Evolutionary conservation across 805 yeast genomes (phyloP), one percentile per base, ranked within the genome.

Genomic region (Pichia manshurica): DNA sequence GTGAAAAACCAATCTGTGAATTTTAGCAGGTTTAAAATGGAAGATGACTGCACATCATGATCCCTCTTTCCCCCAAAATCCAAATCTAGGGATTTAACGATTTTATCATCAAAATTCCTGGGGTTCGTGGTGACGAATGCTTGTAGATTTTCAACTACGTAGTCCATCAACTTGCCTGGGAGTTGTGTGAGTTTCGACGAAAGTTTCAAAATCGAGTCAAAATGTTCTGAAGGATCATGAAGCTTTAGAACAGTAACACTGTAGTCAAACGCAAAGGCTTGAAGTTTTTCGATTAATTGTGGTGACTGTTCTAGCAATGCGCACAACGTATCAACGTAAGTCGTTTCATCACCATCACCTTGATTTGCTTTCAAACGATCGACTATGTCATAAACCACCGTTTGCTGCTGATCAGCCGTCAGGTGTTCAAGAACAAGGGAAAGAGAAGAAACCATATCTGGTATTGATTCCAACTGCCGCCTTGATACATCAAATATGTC

Each of bases 1-100:
- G 67, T 58, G 45, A 65, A 71, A 9, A 69, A 54, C 28, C 53
- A 47, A 42, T 75, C 78, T 23, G 74, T 55, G 38, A 74, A 66
- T 15, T 58, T 47, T 16, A 77, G 56, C 2, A 71, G 28, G 5
- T 46, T 47, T 20, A 39, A 23, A 22, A 55, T 34, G 13, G 42
- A 36, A 2, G 42, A 42, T 5, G 29, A 17, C 3, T 49, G 22
- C 15, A 54, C 17, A 5, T 47, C 53, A 7, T 42, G 15, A 22
- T 42, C 42, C 7, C 39, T 16, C 4, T 17, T 28, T 2, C 17
- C 20, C 15, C 25, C 35, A 10, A 32, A 10, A 5, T 21, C 35
- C 10, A 42, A 19, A 8, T 34, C 29, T 6, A 42, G 13, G 7
- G 20, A 13, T 17, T 45, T 21, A 4, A 47, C 34, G 16, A 46